Base-by-base conservation (phyloP, 2,329 filamentous ascomycete species). In the Alternaria dauci region DNA sequence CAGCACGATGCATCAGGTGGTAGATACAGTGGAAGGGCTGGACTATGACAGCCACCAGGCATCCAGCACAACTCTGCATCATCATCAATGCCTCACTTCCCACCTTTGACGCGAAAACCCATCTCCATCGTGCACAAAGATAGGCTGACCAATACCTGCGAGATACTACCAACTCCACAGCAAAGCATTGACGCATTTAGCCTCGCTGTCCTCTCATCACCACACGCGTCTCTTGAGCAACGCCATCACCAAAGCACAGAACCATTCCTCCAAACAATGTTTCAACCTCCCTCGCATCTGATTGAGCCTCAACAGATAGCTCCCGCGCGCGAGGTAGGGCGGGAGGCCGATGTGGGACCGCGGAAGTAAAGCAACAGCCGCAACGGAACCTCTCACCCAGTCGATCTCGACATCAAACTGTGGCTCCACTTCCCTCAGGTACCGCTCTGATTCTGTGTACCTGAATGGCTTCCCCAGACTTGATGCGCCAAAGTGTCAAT, bases 261-360 rank as follows among this genome's bases (percentile, higher is more conserved):
- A 61, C 43, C 34, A 65, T 63, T 41, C 34, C 8, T 47, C 32
- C 47, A 55, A 52, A 50, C 41, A 34, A n/a, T 32, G 62, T 68
- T 64, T 67, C 67, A 63, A 52, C 41, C 47, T 59, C 61, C 43
- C 46, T 51, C 60, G 60, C 63, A 52, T 73, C 71, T 75, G 67
- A 75, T 76, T 73, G 74, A 75, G 73, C 73, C 73, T 76, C 75
- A 76, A 70, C 71, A 67, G 62, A 72, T 76, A 74, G 74, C 65
- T 77, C 73, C 76, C 75, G 76, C 76, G 75, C 76, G 76, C 75
- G 67, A 76, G 72, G 61, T 58, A 73, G 68, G 73, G 66, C 73
- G 74, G 63, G 44, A 55, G 68, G 67, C 67, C 65, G 59, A 61
- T 60, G 67, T 73, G 72, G 75, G 71, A 63, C 69, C 72, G 73